A percentile compares a stretch with the other conserved stretches of the same genome.
Conservation (phyloP, 169 alveolate genomes). For the Cryptosporidium baileyi region DNA sequence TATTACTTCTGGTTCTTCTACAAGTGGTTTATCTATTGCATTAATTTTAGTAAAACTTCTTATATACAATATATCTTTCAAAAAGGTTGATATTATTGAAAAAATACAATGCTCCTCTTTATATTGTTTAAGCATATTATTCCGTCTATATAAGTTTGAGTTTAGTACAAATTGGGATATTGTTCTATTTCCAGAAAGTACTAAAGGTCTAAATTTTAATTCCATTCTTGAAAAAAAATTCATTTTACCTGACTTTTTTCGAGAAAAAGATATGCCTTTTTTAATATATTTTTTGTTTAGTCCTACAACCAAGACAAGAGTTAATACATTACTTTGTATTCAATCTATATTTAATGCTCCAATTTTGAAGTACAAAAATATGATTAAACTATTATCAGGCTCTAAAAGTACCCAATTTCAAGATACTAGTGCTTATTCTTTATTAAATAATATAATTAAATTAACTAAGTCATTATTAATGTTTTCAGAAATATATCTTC, state of each 20-base stretch:
- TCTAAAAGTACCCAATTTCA: not conserved
- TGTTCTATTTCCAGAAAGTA: constrained; percentile 29
- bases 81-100: not conserved
- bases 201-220: not conserved
- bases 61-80: not conserved
- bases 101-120: constrained; percentile 2
- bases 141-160: constrained; percentile 34
- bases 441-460: not conserved
- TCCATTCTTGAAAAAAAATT: not conserved
- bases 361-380: constrained; percentile 31
- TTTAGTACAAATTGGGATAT: constrained; percentile 55
- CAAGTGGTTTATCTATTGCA: constrained; percentile 27
- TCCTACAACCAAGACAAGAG: not conserved
- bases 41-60: constrained; percentile 20
- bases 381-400: not conserved
- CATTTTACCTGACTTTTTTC: not conserved
- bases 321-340: constrained; percentile 16
- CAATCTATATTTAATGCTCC: constrained; percentile 57
- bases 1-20: constrained; percentile 1
- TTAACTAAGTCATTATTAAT: not conserved
- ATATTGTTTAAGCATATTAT: constrained; percentile 9
- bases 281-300: constrained; percentile 30
- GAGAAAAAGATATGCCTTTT: constrained; percentile 15
- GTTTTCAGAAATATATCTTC: constrained; percentile 2
- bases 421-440: constrained; percentile 14